Conservation (phyloP, 768 basidiomycete species). For the Tricholoma sp. region DNA sequence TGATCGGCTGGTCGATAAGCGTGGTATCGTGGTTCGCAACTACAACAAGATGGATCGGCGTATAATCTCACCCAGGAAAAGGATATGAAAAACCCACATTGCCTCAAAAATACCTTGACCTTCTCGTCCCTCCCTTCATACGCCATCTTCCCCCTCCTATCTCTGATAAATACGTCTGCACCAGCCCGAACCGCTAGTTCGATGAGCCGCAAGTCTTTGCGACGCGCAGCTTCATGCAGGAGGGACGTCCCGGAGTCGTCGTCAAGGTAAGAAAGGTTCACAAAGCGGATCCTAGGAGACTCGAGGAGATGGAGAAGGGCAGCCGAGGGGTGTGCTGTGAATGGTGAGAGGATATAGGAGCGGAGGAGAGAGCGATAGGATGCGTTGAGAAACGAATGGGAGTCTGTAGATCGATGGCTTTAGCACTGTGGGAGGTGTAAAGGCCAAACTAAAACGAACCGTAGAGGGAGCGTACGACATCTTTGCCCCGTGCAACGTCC, state of each 20-base stretch:
- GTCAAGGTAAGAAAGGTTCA: conserved; percentile 81
- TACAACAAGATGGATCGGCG: conserved; percentile 15
- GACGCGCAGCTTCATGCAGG: conserved; percentile 81
- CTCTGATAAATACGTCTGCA: conserved; percentile 84
- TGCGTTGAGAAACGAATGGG: conserved; percentile 69
- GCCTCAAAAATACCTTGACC: conserved; percentile 76
- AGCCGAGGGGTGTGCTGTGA: conserved; percentile 30
- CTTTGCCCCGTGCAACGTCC: conserved; percentile 70
- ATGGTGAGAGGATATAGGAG: conserved; percentile 64
- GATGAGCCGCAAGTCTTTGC: conserved; percentile 76
- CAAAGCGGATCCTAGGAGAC: conserved; percentile 60
- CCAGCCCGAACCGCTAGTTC: conserved; percentile 84
- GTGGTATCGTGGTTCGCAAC: conserved; percentile 80
- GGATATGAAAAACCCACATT: conserved; percentile 51
- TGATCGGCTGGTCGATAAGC: conserved; percentile 43
- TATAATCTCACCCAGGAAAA: neutral
- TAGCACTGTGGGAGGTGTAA: neutral
- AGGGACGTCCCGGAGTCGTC: conserved; percentile 71
- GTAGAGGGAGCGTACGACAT: conserved; percentile 61
- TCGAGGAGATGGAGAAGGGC: conserved; percentile 55
- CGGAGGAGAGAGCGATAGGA: conserved; percentile 70
- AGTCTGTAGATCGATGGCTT: conserved; percentile 23
- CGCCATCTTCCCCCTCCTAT: conserved; percentile 65
- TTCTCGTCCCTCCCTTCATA: conserved; percentile 77
- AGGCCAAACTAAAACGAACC: conserved; percentile 34